Conservation (phyloP, 192 early-diverging fungal genomes). For the Coemansia aciculifera region DNA sequence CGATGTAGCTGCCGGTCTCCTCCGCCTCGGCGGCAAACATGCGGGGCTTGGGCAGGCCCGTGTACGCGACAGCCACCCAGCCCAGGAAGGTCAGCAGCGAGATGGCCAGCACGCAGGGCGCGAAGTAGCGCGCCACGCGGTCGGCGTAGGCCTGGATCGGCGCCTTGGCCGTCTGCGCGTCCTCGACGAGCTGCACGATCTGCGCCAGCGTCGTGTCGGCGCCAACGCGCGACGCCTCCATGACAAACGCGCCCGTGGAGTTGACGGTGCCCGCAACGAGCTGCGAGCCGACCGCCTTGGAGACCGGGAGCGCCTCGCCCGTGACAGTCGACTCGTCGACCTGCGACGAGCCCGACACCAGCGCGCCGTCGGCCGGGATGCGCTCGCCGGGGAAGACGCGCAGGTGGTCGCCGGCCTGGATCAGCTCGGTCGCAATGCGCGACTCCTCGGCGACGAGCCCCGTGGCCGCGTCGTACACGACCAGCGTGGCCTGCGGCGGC, state of each 20-base stretch:
- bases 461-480: slow-evolving; percentile 36
- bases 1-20: slow-evolving; percentile 66
- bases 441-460: slow-evolving; percentile 56
- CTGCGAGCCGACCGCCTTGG: slow-evolving; percentile 61
- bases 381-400: slow-evolving; percentile 92
- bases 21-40: slow-evolving; percentile 54
- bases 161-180: slow-evolving; percentile 91
- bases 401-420: slow-evolving; percentile 82
- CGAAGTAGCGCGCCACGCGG: slow-evolving; percentile 87
- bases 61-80: slow-evolving; percentile 69
- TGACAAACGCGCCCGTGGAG: slow-evolving; percentile 79
- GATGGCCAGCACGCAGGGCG: slow-evolving; percentile 77
- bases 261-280: slow-evolving; percentile 98
- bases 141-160: slow-evolving; percentile 95
- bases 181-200: slow-evolving; percentile 91
- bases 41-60: slow-evolving; percentile 44
- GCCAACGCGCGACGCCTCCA: slow-evolving; percentile 84
- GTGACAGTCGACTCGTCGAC: slow-evolving; percentile 98
- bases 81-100: slow-evolving; percentile 70
- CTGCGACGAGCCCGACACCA: slow-evolving; percentile 70
- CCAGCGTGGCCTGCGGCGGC: slow-evolving; percentile 71
- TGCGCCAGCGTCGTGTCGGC: slow-evolving; percentile 87
- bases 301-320: slow-evolving; percentile 83
- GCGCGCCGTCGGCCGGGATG: slow-evolving; percentile 84
- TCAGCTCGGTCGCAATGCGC: slow-evolving; percentile 79